Base-by-base conservation (phyloP, 257 asterid species). In the Rauvolfia tetraphylla region DNA sequence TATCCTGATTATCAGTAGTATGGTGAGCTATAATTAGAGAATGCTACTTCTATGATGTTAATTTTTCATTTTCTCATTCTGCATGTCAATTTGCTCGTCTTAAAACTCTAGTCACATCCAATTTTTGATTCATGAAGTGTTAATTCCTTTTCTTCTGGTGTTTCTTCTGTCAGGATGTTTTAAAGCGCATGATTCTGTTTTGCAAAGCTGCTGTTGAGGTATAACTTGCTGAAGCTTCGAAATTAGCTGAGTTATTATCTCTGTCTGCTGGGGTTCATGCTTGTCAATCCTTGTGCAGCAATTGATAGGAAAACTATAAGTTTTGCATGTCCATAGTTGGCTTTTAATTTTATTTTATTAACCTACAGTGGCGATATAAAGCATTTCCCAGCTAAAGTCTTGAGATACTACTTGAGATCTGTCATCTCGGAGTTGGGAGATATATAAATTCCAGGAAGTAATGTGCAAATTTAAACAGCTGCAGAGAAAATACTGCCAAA, bases 131-230 rank as follows among this genome's bases (percentile, higher is more conserved):
- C 46, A 70, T 18, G 4, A 34, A 46, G 11, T 76, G 56, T 42
- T 74, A 14, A 69, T 75, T 66, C 41, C 61, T 74, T 63, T 22
- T 49, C 56, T 57, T 68, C 59, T 71, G 82, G 57, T 75, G 39
- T 75, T 83, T 59, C 34, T 69, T 82, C 38, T 75, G 84, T 84
- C 97, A 93, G 99, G 99, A 95, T 76, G 83, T 95, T 88, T 84
- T 95, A 73, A 95, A 90, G 83, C 98, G 98, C 83, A 92, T 95
- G 99, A 79, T 80, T 79, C 84, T 93, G 81, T 93, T 95, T 73
- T 95, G 99, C 89, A 95, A 91, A 93, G 96, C 96, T 68, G 97
- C 99, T 59, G 83, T 91, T 56, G 99, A 93, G 98, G 99, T 95
- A 91, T 78, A 81, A 33, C 13, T 41, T 58, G 1, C 36, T 33